These are phyloP conservation scores for Pistacia atlantica DNA, from an alignment of 345 rosid species.

Conservation along the genomic window DNA sequence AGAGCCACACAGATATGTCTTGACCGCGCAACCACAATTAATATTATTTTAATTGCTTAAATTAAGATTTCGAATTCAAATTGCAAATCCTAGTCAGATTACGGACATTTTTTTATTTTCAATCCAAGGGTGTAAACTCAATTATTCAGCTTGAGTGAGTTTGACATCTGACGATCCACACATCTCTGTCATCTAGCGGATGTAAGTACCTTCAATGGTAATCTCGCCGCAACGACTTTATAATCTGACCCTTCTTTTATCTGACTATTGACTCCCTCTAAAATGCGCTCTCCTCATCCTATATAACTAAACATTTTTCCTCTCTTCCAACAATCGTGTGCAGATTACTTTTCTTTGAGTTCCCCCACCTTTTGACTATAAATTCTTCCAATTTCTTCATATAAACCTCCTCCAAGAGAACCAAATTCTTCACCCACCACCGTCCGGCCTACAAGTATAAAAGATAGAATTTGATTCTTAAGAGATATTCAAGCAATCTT, in stretches of 20 bases:
- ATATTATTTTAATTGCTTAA: too few species aligned
- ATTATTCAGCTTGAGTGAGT: neutral
- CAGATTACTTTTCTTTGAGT: neutral
- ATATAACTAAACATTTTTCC: neutral
- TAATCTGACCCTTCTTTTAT: conserved; percentile 22
- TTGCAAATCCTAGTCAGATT: neutral
- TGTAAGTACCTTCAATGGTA: neutral
- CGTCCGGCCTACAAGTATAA: neutral
- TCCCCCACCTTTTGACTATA: conserved; percentile 5
- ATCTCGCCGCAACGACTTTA: conserved; percentile 7
- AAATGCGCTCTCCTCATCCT: neutral
- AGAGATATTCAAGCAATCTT: neutral
- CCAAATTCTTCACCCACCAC: conserved; percentile 8
- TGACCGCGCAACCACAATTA: neutral
- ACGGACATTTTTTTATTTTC: too few species aligned
- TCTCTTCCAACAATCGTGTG: conserved; percentile 14
- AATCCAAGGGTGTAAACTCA: conserved; percentile 15
- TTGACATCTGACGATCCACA: neutral
- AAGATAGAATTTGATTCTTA: neutral
- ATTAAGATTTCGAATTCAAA: neutral
- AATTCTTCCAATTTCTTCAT: neutral
- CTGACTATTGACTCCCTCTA: conserved; percentile 21
- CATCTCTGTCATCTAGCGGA: neutral
- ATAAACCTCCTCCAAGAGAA: neutral
- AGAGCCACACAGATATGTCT: neutral